Conservation (phyloP, 2,329 filamentous ascomycete species). For the Sclerotinia minor region DNA sequence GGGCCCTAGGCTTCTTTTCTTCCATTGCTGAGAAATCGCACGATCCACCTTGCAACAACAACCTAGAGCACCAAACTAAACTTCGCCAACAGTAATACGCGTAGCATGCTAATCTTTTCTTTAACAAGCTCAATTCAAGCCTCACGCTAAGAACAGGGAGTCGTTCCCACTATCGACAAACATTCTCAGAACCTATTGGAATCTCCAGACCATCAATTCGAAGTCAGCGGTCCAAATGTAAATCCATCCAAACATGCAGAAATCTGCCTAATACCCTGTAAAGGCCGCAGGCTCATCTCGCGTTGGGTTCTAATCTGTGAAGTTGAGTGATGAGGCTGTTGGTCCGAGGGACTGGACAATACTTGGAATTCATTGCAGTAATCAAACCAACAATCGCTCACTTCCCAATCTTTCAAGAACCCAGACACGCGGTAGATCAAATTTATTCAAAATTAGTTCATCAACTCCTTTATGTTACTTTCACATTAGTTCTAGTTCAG, state of each 20-base stretch:
- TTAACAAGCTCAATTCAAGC: background rate
- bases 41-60: background rate
- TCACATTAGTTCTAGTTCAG: background rate
- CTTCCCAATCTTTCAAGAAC: background rate
- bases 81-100: background rate
- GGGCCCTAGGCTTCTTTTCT: background rate
- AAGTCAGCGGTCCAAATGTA: background rate
- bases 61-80: background rate
- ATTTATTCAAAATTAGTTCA: background rate
- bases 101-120: background rate
- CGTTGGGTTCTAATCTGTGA: slow-evolving; percentile 5
- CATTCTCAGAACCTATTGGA: background rate
- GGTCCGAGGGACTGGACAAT: background rate
- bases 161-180: background rate
- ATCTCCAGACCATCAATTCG: background rate
- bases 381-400: slow-evolving; percentile 6
- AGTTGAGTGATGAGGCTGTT: background rate
- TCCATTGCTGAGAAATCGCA: background rate
- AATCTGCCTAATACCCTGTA: background rate
- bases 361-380: slow-evolving; percentile 12
- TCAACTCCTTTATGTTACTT: background rate
- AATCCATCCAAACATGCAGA: background rate
- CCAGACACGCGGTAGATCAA: background rate
- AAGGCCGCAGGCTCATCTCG: slow-evolving; percentile 1
- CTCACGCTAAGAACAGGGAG: background rate